A percentile compares a stretch with the other conserved stretches of the same genome.
Evolutionary conservation across 805 yeast genomes (phyloP).

Genomic region (Starmerella riodocensis): DNA sequence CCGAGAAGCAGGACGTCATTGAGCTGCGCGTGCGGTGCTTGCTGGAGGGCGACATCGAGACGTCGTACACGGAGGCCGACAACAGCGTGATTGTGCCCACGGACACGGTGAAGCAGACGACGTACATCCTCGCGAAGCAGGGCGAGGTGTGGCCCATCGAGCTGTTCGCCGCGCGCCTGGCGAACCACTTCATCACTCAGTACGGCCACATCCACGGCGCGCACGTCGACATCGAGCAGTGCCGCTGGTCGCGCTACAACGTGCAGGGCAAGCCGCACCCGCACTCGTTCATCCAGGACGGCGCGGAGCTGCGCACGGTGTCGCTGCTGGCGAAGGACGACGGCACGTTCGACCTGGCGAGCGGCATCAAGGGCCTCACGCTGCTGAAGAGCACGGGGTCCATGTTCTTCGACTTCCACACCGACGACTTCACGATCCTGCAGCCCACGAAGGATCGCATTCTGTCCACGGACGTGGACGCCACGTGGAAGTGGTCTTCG

Average conservation of each 20-base stretch:
- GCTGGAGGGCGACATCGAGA: constrained; percentile 65
- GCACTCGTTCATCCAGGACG: constrained; percentile 77
- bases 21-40: constrained; percentile 73
- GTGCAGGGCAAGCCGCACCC: constrained; percentile 66
- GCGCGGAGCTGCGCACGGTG: constrained; percentile 62
- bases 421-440: constrained; percentile 80
- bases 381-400: constrained; percentile 86
- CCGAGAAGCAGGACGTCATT: constrained; percentile 62
- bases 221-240: constrained; percentile 53
- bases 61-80: constrained; percentile 76
- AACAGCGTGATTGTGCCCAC: constrained; percentile 86
- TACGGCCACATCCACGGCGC: constrained; percentile 67
- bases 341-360: constrained; percentile 42
- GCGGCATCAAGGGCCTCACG: constrained; percentile 65
- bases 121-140: constrained; percentile 68
- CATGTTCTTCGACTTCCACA: constrained; percentile 76
- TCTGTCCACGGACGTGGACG: constrained; percentile 72
- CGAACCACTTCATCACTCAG: constrained; percentile 63
- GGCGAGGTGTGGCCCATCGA: constrained; percentile 84
- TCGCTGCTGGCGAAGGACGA: constrained; percentile 25
- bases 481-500: constrained; percentile 54
- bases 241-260: constrained; percentile 63
- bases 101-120: constrained; percentile 84
- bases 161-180: constrained; percentile 73
- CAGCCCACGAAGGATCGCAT: constrained; percentile 73